Percentiles rank a stretch among this genome's conserved stretches.
These are phyloP conservation scores for Helianthus tuberosus DNA, from an alignment of 129 eudicot genomes.

Conservation along the genomic window DNA sequence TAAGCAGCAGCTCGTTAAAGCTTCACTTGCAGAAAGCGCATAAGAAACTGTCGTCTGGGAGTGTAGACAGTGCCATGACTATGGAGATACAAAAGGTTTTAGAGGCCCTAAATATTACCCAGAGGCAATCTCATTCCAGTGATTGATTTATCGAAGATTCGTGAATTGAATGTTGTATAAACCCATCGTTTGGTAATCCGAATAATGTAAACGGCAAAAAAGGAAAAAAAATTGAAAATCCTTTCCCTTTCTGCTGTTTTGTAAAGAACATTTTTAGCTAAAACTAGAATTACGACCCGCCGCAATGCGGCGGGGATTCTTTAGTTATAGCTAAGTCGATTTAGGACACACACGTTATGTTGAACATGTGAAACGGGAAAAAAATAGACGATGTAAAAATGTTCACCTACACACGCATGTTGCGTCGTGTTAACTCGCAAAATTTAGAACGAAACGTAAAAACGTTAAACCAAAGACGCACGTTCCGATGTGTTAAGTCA, in stretches of 20 bases:
- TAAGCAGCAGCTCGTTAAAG: slow-evolving; percentile 91
- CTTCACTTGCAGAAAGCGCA: slow-evolving; percentile 95
- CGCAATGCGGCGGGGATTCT: too few species aligned
- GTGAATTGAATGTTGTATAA: background rate
- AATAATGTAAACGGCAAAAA: background rate
- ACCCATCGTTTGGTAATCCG: slow-evolving; percentile 1
- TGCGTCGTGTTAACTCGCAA: too few species aligned
- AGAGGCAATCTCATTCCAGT: slow-evolving; percentile 54
- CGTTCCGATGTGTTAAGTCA: too few species aligned
- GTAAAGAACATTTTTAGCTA: background rate
- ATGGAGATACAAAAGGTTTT: slow-evolving; percentile 95
- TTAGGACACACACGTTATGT: too few species aligned
- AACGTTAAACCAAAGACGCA: too few species aligned
- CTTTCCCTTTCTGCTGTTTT: background rate
- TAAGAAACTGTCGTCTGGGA: slow-evolving; percentile 84
- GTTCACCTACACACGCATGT: too few species aligned
- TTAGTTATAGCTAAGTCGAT: too few species aligned
- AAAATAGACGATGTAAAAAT: too few species aligned
- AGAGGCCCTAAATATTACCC: slow-evolving; percentile 68
- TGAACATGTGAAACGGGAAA: too few species aligned
- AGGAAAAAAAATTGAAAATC: too few species aligned
- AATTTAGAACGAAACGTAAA: too few species aligned
- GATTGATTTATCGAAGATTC: slow-evolving; percentile 33
- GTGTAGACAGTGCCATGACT: slow-evolving; percentile 98
- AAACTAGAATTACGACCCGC: too few species aligned